These are phyloP conservation scores for Thermochaetoides thermophila DNA, from an alignment of 495 filamentous ascomycete genomes.

Conservation along the genomic window DNA sequence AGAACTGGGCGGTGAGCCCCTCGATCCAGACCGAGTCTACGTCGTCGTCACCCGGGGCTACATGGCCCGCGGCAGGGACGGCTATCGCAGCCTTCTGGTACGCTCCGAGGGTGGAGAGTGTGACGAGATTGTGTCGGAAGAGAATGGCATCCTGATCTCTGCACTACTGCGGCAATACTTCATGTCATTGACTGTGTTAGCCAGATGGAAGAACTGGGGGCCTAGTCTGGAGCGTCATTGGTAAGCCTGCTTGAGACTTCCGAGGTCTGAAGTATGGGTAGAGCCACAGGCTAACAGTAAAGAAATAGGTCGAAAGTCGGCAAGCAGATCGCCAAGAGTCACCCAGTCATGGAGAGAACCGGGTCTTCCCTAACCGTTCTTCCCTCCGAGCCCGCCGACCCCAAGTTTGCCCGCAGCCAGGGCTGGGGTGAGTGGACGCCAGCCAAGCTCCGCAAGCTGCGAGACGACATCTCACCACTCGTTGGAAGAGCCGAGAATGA, in stretches of 20 bases:
- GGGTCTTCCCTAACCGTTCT: neutral
- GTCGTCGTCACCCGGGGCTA: conserved; percentile 64
- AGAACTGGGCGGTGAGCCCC: conserved; percentile 40
- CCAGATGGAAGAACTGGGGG: conserved; percentile 57
- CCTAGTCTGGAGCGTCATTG: conserved; percentile 42
- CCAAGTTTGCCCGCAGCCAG: too few relatives aligned
- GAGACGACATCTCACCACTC: conserved; percentile 12
- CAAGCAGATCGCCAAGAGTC: conserved; percentile 22
- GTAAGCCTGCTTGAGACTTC: too few relatives aligned
- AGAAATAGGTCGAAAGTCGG: conserved; percentile 26
- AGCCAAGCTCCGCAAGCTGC: conserved; percentile 27
- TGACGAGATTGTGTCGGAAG: conserved; percentile 65
- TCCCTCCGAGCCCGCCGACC: conserved; percentile 8
- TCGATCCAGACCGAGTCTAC: conserved; percentile 48
- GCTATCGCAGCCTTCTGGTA: conserved; percentile 57
- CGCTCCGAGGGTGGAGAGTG: conserved; percentile 54
- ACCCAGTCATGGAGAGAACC: conserved; percentile 13
- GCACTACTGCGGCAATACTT: conserved; percentile 83
- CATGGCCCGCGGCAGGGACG: conserved; percentile 76
- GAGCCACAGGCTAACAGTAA: neutral
- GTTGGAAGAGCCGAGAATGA: conserved; percentile 23
- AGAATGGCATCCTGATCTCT: conserved; percentile 72
- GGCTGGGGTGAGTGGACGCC: conserved; percentile 27
- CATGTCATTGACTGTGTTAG: conserved; percentile 62
- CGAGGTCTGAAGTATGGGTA: neutral